Conservation (phyloP, 2,329 filamentous ascomycete species). For the Claviceps capensis region DNA sequence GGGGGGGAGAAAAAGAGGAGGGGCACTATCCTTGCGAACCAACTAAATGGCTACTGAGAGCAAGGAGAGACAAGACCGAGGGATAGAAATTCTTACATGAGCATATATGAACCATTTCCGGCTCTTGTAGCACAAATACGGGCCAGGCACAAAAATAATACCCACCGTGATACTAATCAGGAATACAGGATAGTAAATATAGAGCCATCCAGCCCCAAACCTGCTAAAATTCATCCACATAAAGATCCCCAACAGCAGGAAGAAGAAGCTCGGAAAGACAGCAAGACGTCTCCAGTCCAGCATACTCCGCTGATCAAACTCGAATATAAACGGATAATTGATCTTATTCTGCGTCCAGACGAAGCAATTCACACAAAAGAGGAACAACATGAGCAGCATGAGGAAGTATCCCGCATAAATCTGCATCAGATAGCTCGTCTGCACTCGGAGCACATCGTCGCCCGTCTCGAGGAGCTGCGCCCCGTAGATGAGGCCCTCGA, state of each 20-base stretch:
- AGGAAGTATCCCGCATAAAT: constrained; percentile 90
- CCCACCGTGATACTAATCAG: constrained; percentile 55
- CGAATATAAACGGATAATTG: constrained; percentile 95
- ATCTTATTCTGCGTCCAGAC: constrained; percentile 76
- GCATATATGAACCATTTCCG: constrained; percentile 80
- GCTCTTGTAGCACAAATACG: constrained; percentile 59
- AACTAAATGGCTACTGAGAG: no score
- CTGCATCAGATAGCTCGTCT: constrained; percentile 63
- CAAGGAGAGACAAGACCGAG: no score
- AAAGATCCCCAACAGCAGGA: constrained; percentile 63
- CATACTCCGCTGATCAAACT: constrained; percentile 76
- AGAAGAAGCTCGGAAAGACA: constrained; percentile 75
- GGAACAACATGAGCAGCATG: constrained; percentile 60
- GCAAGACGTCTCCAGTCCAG: constrained; percentile 82
- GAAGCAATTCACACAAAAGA: constrained; percentile 79
- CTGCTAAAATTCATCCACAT: constrained; percentile 81
- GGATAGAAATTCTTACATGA: constrained; percentile 46
- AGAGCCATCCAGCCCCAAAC: constrained; percentile 53
- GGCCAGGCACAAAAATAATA: constrained; percentile 64
- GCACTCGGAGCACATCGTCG: constrained; percentile 32
- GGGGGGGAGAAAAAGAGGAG: not conserved
- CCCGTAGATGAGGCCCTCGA: constrained; percentile 53
- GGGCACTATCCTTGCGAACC: no score
- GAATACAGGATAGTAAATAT: constrained; percentile 74
- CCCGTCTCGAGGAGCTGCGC: constrained; percentile 34